Percentiles rank a stretch among this genome's conserved stretches.
Evolutionary conservation across 495 filamentous ascomycete species (phyloP).

Genomic region (Tuber magnatum): DNA sequence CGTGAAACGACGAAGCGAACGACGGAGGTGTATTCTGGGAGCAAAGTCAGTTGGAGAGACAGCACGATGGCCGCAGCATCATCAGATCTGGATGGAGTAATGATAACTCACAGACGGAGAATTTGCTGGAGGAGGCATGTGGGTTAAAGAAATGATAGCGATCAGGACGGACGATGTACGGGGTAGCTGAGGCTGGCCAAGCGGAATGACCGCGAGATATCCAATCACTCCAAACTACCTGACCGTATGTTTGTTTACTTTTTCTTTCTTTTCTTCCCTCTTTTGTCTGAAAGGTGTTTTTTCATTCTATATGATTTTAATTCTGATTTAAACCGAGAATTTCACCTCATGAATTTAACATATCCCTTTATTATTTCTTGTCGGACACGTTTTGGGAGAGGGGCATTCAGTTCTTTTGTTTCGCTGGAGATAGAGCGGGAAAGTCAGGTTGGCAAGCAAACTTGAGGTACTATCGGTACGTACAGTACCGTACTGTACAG

Average conservation of each 20-base stretch:
- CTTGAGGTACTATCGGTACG: too few relatives aligned
- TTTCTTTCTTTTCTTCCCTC: not conserved
- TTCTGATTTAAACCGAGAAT: not conserved
- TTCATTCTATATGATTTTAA: not conserved
- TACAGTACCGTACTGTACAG: not conserved
- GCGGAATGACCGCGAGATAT: slow-evolving; percentile 8
- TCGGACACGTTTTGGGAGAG: not conserved
- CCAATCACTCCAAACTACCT: not conserved
- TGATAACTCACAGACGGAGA: slow-evolving; percentile 36
- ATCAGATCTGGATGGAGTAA: slow-evolving; percentile 18
- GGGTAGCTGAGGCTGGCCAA: slow-evolving; percentile 14
- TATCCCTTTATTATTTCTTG: not conserved
- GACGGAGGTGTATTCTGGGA: slow-evolving; percentile 29
- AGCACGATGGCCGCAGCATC: slow-evolving; percentile 12
- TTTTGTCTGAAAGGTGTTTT: not conserved
- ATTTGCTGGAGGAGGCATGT: slow-evolving; percentile 41
- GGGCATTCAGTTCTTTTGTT: not conserved
- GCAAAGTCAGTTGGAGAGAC: slow-evolving; percentile 20
- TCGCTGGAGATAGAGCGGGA: not conserved
- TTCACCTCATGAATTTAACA: not conserved
- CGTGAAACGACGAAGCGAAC: slow-evolving; percentile 17
- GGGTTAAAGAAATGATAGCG: slow-evolving; percentile 25
- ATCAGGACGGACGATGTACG: slow-evolving; percentile 27
- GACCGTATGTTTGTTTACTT: slow-evolving; percentile 1
- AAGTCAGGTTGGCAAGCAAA: not conserved